Base-by-base conservation (phyloP, 805 yeast genomes). In the Teunomyces barrocoloradensis region DNA sequence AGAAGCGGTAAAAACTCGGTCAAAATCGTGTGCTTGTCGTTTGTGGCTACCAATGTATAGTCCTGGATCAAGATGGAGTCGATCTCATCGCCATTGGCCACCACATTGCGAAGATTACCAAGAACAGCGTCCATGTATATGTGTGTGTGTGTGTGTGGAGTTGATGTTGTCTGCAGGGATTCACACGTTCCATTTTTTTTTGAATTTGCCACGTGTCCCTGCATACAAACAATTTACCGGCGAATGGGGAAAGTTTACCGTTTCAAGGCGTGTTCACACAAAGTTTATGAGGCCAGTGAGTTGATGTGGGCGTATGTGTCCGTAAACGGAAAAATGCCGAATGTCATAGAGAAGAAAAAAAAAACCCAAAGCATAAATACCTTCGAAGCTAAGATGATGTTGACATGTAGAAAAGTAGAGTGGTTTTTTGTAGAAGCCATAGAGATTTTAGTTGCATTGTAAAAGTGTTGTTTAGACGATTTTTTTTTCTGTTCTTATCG, bases 1-100 rank as follows among this genome's bases (percentile, higher is more conserved):
- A 47, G 30, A 18, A 25, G 17, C 6, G 50, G 50, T 12, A 47
- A 30, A 28, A 44, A 44, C 17, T 21, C 20, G 28, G 29, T 25
- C 3, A 47, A 15, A 17, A 21, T 39, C 18, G 30, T 23, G 12
- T 32, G 7, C 6, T 20, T 9, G 34, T 37, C 40, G 29, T 12
- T 13, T 13, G 37, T 13, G 12, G 45, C 37, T 7, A 27, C 12
- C 10, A 47, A 37, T 11, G 44, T 15, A 27, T 40, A 47, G 42
- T 6, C 17, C 29, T 9, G 41, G 5, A 17, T 29, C 21, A 23
- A 47, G 15, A 9, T 5, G 20, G 32, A 2, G 23, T 4, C 25
- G 29, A 25, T 7, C 27, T 25, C 11, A 6, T 9, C 3, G 10
- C 27, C 11, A 9, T 25, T 25, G 27, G 27, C 27, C 11, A 25